Base-by-base conservation (phyloP, 2,329 filamentous ascomycete genomes). In the Penicillium italicum region DNA sequence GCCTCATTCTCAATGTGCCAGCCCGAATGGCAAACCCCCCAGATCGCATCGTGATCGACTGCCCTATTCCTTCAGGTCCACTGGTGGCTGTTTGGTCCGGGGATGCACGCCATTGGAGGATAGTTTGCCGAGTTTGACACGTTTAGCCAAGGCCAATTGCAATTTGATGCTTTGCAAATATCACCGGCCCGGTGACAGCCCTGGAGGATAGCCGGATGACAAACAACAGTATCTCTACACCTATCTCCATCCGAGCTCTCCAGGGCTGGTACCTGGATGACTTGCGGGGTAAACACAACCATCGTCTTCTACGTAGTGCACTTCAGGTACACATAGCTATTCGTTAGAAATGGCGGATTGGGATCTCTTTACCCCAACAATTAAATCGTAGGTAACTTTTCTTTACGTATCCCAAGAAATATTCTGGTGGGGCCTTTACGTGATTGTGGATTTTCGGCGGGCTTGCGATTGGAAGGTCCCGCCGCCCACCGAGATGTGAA, bases 191-290 rank as follows among this genome's bases (percentile, higher is more conserved):
- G 62, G 62, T 51, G 22, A 55, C 48, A 42, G n/a, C n/a, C n/a
- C n/a, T n/a, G n/a, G n/a, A n/a, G 22, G 20, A 28, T 12, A 40
- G 42, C 42, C 42, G 42, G 42, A 6, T 45, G 12, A 20, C 18
- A 36, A 28, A 40, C 24, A 11, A 16, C 22, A 40, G 22, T 28
- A 40, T 41, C 38, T 36, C 16, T n/a, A n/a, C n/a, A n/a, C 5
- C 36, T 38, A 41, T 45, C 57, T 53, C 55, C 55, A 61, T 58
- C 56, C 34, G 50, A 52, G 54, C 51, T 54, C 24, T 22, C 46
- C 12, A 34, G 20, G 37, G 48, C 37, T 53, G 60, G 63, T 66
- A 65, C 63, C 63, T 66, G 62, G 56, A 65, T 53, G 47, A 50
- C 40, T 60, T 63, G 62, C 63, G 63, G 62, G 63, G 62, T 65